A percentile compares a stretch with the other conserved stretches of the same genome.
phyloP scores from a whole-genome alignment of 1,139 yeast species.

The Zhuliangozyma parablackwelliae region DNA sequence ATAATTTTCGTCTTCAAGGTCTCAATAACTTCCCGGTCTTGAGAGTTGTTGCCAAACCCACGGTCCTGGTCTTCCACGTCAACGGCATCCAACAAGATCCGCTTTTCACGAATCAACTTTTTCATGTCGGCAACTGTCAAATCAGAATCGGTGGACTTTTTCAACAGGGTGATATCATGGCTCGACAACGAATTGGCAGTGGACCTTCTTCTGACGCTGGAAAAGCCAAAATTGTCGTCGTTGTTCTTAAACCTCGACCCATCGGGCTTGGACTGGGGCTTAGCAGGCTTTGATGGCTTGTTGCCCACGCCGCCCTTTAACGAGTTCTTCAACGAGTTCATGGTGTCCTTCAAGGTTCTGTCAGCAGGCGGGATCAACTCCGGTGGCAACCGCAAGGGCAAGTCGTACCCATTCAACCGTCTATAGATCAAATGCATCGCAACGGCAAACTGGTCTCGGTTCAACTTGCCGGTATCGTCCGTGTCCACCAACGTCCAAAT shows the following conservation, averaged over 20 bases:
- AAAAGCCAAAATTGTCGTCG: slow-evolving; percentile 57
- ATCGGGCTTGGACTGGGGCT: slow-evolving; percentile 29
- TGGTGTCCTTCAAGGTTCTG: slow-evolving; percentile 46
- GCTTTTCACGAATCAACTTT: slow-evolving; percentile 64
- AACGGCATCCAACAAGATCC: slow-evolving; percentile 63
- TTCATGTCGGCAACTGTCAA: slow-evolving; percentile 49
- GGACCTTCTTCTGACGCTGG: slow-evolving; percentile 53
- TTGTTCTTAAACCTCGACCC: slow-evolving; percentile 68
- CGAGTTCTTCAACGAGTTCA: slow-evolving; percentile 39
- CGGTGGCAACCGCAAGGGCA: slow-evolving; percentile 71
- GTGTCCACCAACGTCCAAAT: slow-evolving; percentile 84
- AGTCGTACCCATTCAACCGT: slow-evolving; percentile 65
- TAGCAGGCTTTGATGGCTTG: slow-evolving; percentile 17
- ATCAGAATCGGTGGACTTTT: slow-evolving; percentile 24
- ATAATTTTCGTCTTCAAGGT: slow-evolving; percentile 58
- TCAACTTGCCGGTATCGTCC: slow-evolving; percentile 66
- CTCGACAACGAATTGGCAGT: slow-evolving; percentile 3
- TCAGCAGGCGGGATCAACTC: slow-evolving; percentile 80
- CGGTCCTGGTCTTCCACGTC: slow-evolving; percentile 60
- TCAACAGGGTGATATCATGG: slow-evolving; percentile 9
- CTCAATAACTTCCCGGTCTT: slow-evolving; percentile 38
- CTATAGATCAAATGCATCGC: slow-evolving; percentile 82
- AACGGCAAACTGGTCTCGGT: slow-evolving; percentile 74
- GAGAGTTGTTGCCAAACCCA: not conserved
- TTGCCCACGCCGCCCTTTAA: slow-evolving; percentile 37